Evolutionary conservation across 163 green algal genomes (phyloP).

Genomic region (Chloromonas sp.): DNA sequence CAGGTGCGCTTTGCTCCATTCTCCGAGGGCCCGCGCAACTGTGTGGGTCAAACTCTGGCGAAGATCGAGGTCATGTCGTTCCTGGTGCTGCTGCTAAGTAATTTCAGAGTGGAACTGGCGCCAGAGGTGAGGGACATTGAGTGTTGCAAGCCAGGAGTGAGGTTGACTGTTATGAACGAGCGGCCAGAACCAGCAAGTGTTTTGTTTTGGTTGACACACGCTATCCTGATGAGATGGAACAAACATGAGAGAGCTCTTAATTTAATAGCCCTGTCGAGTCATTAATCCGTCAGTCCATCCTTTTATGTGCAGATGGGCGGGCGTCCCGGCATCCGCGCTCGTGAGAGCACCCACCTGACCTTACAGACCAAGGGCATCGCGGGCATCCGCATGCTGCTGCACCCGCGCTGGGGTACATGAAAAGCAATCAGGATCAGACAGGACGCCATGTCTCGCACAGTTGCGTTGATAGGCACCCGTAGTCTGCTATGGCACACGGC

Average conservation of each 20-base stretch:
- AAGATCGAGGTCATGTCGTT: constrained; percentile 51
- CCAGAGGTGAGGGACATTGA: not conserved
- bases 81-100: constrained; percentile 34
- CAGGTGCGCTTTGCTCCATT: constrained; percentile 12
- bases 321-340: constrained; percentile 24
- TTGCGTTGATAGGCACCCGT: too few species aligned
- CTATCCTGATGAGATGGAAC: not conserved
- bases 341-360: constrained; percentile 49
- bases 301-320: constrained; percentile 34
- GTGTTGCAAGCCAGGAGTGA: not conserved
- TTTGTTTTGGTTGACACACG: not conserved
- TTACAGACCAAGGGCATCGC: constrained; percentile 36
- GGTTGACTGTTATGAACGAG: too few species aligned
- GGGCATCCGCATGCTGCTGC: constrained; percentile 39
- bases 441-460: too few species aligned
- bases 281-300: too few species aligned
- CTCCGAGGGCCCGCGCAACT: constrained; percentile 50
- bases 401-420: constrained; percentile 18
- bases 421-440: not conserved
- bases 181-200: too few species aligned
- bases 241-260: not conserved
- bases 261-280: not conserved
- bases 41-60: constrained; percentile 55
- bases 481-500: too few species aligned
- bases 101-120: constrained; percentile 39